These are phyloP conservation scores for Xylariales sp. DNA, from an alignment of 2,329 filamentous ascomycete genomes.

Conservation along the genomic window DNA sequence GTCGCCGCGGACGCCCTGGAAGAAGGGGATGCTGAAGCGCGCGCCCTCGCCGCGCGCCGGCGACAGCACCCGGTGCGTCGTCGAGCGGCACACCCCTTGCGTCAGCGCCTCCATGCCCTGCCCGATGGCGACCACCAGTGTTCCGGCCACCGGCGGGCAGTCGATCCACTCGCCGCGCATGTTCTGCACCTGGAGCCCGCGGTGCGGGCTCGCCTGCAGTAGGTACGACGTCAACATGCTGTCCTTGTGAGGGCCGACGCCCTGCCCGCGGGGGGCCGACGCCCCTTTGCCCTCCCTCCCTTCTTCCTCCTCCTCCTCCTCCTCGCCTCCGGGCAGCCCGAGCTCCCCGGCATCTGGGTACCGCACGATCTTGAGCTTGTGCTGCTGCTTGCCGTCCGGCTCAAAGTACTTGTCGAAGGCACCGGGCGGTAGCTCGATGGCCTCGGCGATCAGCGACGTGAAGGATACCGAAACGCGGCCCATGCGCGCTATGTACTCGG, in stretches of 20 bases:
- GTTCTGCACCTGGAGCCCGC: slow-evolving; percentile 80
- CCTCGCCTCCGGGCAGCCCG: slow-evolving; percentile 34
- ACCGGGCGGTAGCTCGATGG: slow-evolving; percentile 63
- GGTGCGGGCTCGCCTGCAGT: slow-evolving; percentile 72
- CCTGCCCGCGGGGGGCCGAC: slow-evolving; percentile 44
- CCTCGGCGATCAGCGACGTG: slow-evolving; percentile 77
- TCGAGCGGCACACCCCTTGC: slow-evolving; percentile 74
- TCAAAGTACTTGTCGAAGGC: slow-evolving; percentile 82
- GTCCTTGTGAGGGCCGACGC: slow-evolving; percentile 78
- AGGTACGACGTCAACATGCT: slow-evolving; percentile 80
- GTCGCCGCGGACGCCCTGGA: slow-evolving; percentile 79
- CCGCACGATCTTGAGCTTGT: slow-evolving; percentile 87
- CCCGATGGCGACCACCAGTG: slow-evolving; percentile 82
- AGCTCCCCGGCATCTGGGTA: slow-evolving; percentile 71
- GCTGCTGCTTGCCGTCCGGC: slow-evolving; percentile 63
- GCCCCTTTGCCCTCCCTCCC: too few relatives aligned
- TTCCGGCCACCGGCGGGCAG: slow-evolving; percentile 69
- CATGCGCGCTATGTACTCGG: slow-evolving; percentile 76
- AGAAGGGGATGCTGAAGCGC: slow-evolving; percentile 79
- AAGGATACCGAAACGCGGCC: slow-evolving; percentile 67
- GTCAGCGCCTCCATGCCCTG: slow-evolving; percentile 85
- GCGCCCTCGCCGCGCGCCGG: slow-evolving; percentile 66
- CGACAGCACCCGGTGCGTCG: slow-evolving; percentile 79
- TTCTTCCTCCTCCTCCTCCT: too few relatives aligned
- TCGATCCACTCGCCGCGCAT: slow-evolving; percentile 75